These are phyloP conservation scores for Triglochin maritima DNA, from an alignment of 106 monocot genomes.

Conservation along the genomic window DNA sequence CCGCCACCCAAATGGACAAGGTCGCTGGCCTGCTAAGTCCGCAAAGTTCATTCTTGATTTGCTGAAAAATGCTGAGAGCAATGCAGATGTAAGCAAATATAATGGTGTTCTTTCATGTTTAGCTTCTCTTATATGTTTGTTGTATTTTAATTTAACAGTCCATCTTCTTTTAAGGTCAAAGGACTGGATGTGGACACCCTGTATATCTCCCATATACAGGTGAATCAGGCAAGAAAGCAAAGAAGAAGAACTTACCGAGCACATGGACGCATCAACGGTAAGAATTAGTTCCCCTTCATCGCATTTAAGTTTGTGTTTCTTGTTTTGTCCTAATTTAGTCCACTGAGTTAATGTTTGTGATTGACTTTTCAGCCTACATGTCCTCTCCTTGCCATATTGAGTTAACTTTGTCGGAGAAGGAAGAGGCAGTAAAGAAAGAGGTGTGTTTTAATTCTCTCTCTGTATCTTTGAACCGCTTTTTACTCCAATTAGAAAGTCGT, in stretches of 20 bases:
- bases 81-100: conserved; percentile 38
- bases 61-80: conserved; percentile 58
- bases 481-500: not conserved
- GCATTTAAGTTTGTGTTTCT: not conserved
- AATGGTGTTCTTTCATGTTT: not conserved
- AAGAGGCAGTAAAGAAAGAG: conserved; percentile 83
- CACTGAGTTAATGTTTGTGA: not conserved
- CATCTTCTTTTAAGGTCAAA: conserved; percentile 40
- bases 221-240: conserved; percentile 81
- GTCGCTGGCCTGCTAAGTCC: conserved; percentile 59
- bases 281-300: conserved; percentile 1
- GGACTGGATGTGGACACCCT: conserved; percentile 80
- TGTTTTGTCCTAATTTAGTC: not conserved
- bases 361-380: conserved; percentile 59
- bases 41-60: conserved; percentile 49
- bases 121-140: too few species aligned
- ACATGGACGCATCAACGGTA: conserved; percentile 79
- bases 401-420: conserved; percentile 79
- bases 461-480: too few species aligned
- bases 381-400: conserved; percentile 92
- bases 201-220: conserved; percentile 68
- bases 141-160: too few species aligned
- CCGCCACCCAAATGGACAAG: conserved; percentile 82
- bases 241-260: conserved; percentile 79
- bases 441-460: conserved; percentile 10